Evolutionary conservation across 202 grass and related monocot species (phyloP), one percentile per base, ranked within the genome.

Genomic region (Elaeis oleifera): DNA sequence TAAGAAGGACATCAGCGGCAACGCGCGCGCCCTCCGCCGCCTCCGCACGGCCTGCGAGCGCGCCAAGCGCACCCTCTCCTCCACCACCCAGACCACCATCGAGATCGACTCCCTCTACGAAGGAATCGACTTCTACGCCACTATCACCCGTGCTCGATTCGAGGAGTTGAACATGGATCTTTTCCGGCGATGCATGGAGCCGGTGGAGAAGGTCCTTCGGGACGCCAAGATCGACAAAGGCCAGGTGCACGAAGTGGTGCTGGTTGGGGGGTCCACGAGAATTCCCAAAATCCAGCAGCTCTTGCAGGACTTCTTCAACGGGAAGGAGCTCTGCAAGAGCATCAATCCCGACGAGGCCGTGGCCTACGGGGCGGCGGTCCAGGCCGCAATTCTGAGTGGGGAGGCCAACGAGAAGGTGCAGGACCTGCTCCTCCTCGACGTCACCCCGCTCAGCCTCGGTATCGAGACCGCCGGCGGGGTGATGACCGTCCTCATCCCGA

Each of bases 391-490:
- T 16, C 27, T 72, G 11, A 62, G 17, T 4, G 58, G 70, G 2
- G 70, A 72, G 49, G 70, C 56, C n/a, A 18, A 72, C 50, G 70
- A 72, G 50, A 72, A 72, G 24, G 70, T 72, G 50, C 70, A 72
- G 18, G 70, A 72, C 26, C n/a, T 72, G 49, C 70, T 72, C 25
- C 70, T 72, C 5, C 70, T 72, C 23, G 58, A 63, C 58, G 58
- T 72, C 58, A 54, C 70, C 1, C 70, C 59, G 18, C 70, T 63
- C 3, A 62, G 49, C 49, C 70, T 72, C 5, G 70, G 59, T 13
- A 14, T 72, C 18, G 59, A 72, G 58, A 63, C 59, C 0, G 70
- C 58, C 18, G 58, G 70, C 49, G 58, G 58, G 2, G 70, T 72
- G 18, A 72, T 72, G 70, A 72, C 58, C 0, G 50, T 54, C 4